Evolutionary conservation across 305 asterid genomes (phyloP), one percentile per base, ranked within the genome.

Genomic region (Fraxinus platypoda): DNA sequence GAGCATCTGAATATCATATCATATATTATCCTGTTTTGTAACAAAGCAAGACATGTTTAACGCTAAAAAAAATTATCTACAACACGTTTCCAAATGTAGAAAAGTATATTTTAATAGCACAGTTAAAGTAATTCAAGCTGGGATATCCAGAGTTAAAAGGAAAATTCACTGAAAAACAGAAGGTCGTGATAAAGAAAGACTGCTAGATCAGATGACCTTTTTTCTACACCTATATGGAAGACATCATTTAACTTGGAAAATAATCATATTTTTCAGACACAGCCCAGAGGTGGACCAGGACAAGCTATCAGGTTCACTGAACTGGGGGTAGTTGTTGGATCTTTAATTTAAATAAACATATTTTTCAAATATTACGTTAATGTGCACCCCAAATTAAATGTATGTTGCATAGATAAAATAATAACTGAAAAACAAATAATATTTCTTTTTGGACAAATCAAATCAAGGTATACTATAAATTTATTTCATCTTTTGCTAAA

Each of bases 21-120:
- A 74, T 66, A 70, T 78, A 78, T 73, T 78, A 41, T 41, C 74
- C 43, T 81, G 37, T 71, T 76, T 8, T 75, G 82, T 7, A n/a
- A 52, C 46, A 78, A 79, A 21, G 71, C 80, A 80, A 79, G 54
- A 30, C 75, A 41, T 30, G 15, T 64, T 31, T 54, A 17, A 74
- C 77, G 62, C 37, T 37, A 37, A 37, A 62, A 52, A 78, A 59
- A 41, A 13, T 19, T 6, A 80, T 54, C 81, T 75, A 66, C 52
- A 62, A 52, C 31, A 57, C 62, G 46, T 21, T 25, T 21, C 33
- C 59, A 52, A 37, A 15, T 72, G 71, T 30, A 46, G 80, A 82
- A 26, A 52, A 59, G 31, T 41, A 77, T 73, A 41, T 77, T 15
- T 41, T 54, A 80, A 80, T 76, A 23, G 68, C 52, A 64, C n/a